Percentiles rank a stretch among this genome's conserved stretches.
These are phyloP conservation scores for Pholiota microspora DNA, from an alignment of 768 basidiomycete species.

Conservation along the genomic window DNA sequence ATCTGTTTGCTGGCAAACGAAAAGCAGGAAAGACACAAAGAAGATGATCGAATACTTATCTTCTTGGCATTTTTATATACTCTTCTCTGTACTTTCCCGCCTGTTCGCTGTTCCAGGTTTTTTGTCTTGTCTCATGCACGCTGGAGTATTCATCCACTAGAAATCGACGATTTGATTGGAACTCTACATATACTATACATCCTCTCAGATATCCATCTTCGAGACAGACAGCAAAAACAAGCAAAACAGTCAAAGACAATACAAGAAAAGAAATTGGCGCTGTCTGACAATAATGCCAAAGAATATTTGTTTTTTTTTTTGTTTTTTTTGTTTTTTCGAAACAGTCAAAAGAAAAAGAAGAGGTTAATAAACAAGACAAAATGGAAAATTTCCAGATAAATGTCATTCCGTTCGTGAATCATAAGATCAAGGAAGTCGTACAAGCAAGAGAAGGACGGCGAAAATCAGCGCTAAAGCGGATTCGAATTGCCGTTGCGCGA, in stretches of 20 bases:
- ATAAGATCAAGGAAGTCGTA: neutral
- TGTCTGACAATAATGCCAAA: neutral
- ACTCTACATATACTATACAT: slow-evolving; percentile 4
- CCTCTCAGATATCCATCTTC: slow-evolving; percentile 16
- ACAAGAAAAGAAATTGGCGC: slow-evolving; percentile 1
- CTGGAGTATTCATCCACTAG: slow-evolving; percentile 10
- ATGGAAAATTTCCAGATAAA: neutral
- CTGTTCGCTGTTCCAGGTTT: slow-evolving; percentile 7
- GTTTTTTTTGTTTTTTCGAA: slow-evolving; percentile 3
- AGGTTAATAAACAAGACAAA: neutral
- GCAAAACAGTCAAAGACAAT: slow-evolving; percentile 4
- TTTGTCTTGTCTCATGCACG: slow-evolving; percentile 11
- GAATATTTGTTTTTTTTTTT: no score
- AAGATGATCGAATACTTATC: slow-evolving; percentile 39
- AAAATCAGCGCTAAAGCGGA: neutral
- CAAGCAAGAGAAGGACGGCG: neutral
- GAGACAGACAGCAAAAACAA: slow-evolving; percentile 17
- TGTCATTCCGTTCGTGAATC: slow-evolving; percentile 7
- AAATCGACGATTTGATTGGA: slow-evolving; percentile 13
- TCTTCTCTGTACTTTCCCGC: slow-evolving; percentile 14
- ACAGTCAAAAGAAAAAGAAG: neutral
- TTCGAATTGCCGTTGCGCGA: neutral
- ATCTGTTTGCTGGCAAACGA: slow-evolving; percentile 83
- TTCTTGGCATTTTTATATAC: slow-evolving; percentile 3
- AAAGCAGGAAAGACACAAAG: slow-evolving; percentile 82